phyloP scores from a whole-genome alignment of 2,329 filamentous ascomycete genomes.

The Lachnellula occidentalis region DNA sequence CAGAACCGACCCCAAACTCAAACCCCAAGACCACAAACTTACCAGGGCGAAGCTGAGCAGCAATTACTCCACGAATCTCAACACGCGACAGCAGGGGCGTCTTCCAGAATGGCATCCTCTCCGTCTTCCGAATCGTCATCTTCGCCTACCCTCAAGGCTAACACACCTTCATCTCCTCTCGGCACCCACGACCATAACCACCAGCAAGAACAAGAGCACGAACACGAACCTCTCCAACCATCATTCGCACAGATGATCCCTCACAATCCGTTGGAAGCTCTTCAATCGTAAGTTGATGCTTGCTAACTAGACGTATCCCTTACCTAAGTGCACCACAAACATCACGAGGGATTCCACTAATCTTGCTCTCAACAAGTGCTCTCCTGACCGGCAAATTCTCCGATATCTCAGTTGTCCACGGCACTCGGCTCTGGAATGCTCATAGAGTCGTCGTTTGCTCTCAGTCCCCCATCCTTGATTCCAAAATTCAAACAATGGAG shows the following conservation, averaged over 20 bases:
- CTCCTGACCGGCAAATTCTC: slow-evolving; percentile 22
- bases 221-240: background rate
- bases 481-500: slow-evolving; percentile 8
- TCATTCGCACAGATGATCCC: background rate
- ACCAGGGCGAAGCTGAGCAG: slow-evolving; percentile 10
- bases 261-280: slow-evolving; percentile 12
- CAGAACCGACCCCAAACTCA: background rate
- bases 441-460: slow-evolving; percentile 24
- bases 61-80: slow-evolving; percentile 12
- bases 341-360: background rate
- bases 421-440: slow-evolving; percentile 17
- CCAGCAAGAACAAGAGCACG: background rate
- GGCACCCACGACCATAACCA: background rate
- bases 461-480: slow-evolving; percentile 20
- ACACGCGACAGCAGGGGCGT: background rate
- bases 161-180: background rate
- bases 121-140: background rate
- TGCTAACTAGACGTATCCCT: background rate
- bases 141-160: background rate
- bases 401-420: slow-evolving; percentile 21
- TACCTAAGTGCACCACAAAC: background rate
- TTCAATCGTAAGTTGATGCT: slow-evolving; percentile 9
- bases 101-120: background rate
- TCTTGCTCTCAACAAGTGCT: slow-evolving; percentile 8
- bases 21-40: background rate